Evolutionary conservation across 306 rosid species (phyloP), one percentile per base, ranked within the genome.

Genomic region (Trifolium repens): DNA sequence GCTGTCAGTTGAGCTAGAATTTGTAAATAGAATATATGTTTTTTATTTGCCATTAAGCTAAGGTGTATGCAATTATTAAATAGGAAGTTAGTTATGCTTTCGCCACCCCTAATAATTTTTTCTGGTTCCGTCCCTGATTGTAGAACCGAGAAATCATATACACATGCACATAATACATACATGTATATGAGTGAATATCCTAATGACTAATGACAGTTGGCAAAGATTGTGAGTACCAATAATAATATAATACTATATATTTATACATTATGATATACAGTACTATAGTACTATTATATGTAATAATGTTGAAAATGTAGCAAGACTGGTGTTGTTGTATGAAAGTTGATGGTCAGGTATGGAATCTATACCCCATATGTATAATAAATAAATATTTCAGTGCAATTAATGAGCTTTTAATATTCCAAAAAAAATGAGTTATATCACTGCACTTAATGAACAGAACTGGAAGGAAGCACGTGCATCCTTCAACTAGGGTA

Each of bases 401-500:
- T 4, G 10, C 49, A 53, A 82, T 83, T 19, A 78, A 75, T 80
- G 79, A 65, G 77, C 43, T 76, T 77, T 53, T 66, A 76, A 69
- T 76, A 83, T 54, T 22, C 61, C 19, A 74, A 61, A 54, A 37
- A 37, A 14, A 53, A 24, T 32, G 22, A 15, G 24, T 12, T 17
- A 17, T 5, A 52, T 52, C 22, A 52, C 27, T 69, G 69, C 65
- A 86, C 71, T 76, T 75, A 81, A 71, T 70, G 86, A 77, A 79
- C 71, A 60, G 58, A 74, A 67, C 77, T 69, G 67, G 78, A 82
- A 76, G 82, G 70, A 80, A 88, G 84, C 93, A 93, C 96, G 90
- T 89, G 98, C 88, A 81, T 67, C 44, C 85, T 68, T 79, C 82
- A 68, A 80, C 71, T 58, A 22, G 27, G 27, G 77, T 59, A 61